These are phyloP conservation scores for Sutorius eximius DNA, from an alignment of 1,284 basidiomycete genomes.

Conservation along the genomic window DNA sequence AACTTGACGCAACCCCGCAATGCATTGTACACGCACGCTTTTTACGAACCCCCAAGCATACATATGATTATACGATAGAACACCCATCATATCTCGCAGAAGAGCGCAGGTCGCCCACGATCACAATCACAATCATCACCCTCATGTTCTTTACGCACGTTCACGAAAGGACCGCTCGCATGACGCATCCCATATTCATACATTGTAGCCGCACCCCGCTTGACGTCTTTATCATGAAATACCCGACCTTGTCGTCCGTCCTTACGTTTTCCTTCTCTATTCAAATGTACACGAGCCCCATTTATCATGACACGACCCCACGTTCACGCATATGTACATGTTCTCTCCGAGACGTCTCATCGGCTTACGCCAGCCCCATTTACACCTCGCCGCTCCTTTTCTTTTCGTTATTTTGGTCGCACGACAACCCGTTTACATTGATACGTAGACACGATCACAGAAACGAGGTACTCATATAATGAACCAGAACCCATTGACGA, in stretches of 20 bases:
- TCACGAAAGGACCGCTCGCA: conserved; percentile 14
- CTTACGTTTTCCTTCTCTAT: conserved; percentile 15
- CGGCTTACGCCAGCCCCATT: neutral
- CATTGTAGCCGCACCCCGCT: conserved; percentile 15
- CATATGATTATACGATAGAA: conserved; percentile 31
- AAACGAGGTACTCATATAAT: neutral
- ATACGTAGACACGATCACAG: neutral
- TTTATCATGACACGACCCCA: neutral
- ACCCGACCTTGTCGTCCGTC: conserved; percentile 22
- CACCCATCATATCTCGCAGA: conserved; percentile 17
- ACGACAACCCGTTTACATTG: neutral
- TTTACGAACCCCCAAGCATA: conserved; percentile 22
- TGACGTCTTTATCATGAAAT: conserved; percentile 11
- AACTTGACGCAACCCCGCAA: conserved; percentile 25
- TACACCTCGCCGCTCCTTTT: neutral
- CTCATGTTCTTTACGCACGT: conserved; percentile 17
- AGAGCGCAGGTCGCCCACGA: conserved; percentile 12
- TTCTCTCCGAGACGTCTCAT: neutral
- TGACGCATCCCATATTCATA: conserved; percentile 2
- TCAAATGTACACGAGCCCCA: neutral
- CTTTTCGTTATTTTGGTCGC: neutral
- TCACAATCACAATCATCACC: conserved; percentile 1
- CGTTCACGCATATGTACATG: neutral
- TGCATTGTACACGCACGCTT: conserved; percentile 30
- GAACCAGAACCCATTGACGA: neutral